phyloP scores from a whole-genome alignment of 2,329 filamentous ascomycete species.

The Pseudogymnoascus verrucosus region DNA sequence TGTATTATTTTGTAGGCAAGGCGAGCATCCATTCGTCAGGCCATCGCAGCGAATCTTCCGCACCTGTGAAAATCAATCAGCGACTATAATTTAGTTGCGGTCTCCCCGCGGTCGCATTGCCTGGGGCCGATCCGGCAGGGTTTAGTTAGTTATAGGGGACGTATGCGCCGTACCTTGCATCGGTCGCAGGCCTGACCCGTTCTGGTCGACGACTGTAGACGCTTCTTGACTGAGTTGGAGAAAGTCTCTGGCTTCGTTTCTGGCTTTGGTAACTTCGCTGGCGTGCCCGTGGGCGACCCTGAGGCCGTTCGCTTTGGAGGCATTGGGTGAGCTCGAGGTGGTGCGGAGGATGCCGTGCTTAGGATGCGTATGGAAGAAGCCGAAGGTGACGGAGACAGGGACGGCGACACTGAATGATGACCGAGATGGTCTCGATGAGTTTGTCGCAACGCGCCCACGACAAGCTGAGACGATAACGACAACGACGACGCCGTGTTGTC shows the following conservation, averaged over 20 bases:
- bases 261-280: slow-evolving; percentile 21
- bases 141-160: slow-evolving; percentile 1
- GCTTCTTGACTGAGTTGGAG: slow-evolving; percentile 41
- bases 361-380: slow-evolving; percentile 20
- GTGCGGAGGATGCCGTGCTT: slow-evolving; percentile 17
- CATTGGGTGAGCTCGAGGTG: slow-evolving; percentile 16
- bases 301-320: slow-evolving; percentile 20
- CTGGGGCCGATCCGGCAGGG: slow-evolving; percentile 9
- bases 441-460: background rate
- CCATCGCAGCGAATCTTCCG: slow-evolving; percentile 86
- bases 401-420: slow-evolving; percentile 7
- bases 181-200: slow-evolving; percentile 85
- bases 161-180: slow-evolving; percentile 56
- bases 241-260: slow-evolving; percentile 26
- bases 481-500: background rate
- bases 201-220: slow-evolving; percentile 44
- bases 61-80: slow-evolving; percentile 40
- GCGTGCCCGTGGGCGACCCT: slow-evolving; percentile 17
- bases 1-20: slow-evolving; percentile 67
- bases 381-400: slow-evolving; percentile 12
- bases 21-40: slow-evolving; percentile 70
- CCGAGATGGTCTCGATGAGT: slow-evolving; percentile 1
- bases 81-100: background rate
- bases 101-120: background rate
- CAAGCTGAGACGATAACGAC: background rate